Base-by-base conservation (phyloP, 768 basidiomycete genomes). In the Tylopilus plumbeoviolaceoides region DNA sequence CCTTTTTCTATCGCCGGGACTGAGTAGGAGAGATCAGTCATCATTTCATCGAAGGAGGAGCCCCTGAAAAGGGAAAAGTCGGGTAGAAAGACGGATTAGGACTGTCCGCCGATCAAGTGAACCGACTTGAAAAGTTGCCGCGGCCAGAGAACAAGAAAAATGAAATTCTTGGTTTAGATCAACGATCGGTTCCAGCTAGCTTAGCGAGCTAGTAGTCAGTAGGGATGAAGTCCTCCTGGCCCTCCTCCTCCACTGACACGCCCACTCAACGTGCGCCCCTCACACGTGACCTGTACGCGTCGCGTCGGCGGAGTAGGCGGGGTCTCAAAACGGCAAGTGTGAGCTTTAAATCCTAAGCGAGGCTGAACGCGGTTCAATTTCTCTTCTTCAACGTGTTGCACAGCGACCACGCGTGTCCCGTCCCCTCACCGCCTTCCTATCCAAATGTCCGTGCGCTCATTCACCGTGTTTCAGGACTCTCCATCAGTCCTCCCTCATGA, bases 391-490 rank as follows among this genome's bases (percentile, higher is more conserved):
- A 66, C 69, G 70, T 68, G 65, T 57, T 63, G 59, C 68, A 65
- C 68, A 69, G 61, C 62, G 63, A 36, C 56, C 50, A 58, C 65
- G 57, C 59, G 58, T 55, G 5, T 33, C 30, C 30, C 51, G 20
- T 36, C 31, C 21, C 28, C 43, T 36, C 35, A 18, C 18, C 42
- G 39, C 58, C n/a, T 38, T 38, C 27, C 55, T 54, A 54, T 49
- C 49, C n/a, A 53, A 52, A 84, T 85, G 82, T 75, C 81, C 63
- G 67, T 74, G 59, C 78, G 80, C 51, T 73, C 75, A 41, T 86
- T 86, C 63, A 80, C 81, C 46, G 81, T 86, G 51, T 86, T 85
- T 65, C 80, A 81, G 59, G 84, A 86, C 69, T 56, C 70, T 46
- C 75, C 78, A 20, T 62, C 66, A 54, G 74, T 74, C 53, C 57